Evolutionary conservation across 306 rosid genomes (phyloP).

Genomic region (Dryas octopetala): DNA sequence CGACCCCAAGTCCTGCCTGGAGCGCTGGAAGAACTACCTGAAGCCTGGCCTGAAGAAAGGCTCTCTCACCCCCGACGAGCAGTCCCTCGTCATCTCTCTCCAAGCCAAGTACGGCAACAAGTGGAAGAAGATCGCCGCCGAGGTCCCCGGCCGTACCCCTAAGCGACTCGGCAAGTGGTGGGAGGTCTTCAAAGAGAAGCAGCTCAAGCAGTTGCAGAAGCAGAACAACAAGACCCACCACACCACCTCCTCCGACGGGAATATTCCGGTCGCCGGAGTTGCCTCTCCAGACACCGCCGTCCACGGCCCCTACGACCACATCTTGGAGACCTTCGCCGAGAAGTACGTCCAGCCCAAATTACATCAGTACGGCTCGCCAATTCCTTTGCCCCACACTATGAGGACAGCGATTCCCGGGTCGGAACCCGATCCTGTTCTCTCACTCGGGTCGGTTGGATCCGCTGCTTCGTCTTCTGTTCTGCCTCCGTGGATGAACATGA

Average conservation of each 20-base stretch:
- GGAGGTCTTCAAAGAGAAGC: slow-evolving; percentile 54
- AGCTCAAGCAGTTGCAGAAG: slow-evolving; percentile 38
- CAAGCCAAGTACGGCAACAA: slow-evolving; percentile 55
- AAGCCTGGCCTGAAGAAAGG: slow-evolving; percentile 52
- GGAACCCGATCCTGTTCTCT: slow-evolving; percentile 37
- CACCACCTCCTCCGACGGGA: slow-evolving; percentile 12
- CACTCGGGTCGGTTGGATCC: slow-evolving; percentile 33
- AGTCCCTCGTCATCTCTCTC: slow-evolving; percentile 42
- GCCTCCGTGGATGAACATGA: slow-evolving; percentile 43
- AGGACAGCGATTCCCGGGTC: slow-evolving; percentile 3
- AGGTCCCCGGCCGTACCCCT: slow-evolving; percentile 58
- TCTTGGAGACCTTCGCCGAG: slow-evolving; percentile 51
- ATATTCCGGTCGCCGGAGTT: slow-evolving; percentile 3
- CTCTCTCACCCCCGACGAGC: slow-evolving; percentile 48
- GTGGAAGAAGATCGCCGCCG: slow-evolving; percentile 63
- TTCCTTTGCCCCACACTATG: neutral
- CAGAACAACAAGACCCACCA: neutral
- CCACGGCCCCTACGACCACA: slow-evolving; percentile 52
- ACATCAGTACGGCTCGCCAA: no score
- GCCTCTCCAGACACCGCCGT: slow-evolving; percentile 33
- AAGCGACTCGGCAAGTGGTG: slow-evolving; percentile 62
- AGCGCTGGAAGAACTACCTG: slow-evolving; percentile 54
- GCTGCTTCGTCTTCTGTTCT: slow-evolving; percentile 20
- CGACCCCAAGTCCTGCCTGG: slow-evolving; percentile 55
- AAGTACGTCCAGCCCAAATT: slow-evolving; percentile 44